Evolutionary conservation across 2,329 filamentous ascomycete species (phyloP).

Genomic region (Aspergillus quadricinctus): DNA sequence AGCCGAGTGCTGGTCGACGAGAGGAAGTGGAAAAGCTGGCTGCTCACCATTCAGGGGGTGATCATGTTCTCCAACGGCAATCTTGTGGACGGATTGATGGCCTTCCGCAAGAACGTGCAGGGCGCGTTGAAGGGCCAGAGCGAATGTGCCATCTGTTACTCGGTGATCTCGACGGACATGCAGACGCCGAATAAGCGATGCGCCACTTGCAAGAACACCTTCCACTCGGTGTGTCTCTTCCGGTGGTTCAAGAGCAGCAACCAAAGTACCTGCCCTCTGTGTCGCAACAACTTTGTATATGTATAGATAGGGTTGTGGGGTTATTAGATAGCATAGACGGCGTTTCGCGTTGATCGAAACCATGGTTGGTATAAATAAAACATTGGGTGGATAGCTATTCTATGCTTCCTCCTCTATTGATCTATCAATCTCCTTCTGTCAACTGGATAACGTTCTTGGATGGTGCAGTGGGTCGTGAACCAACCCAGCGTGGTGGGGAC

Average conservation of each 20-base stretch:
- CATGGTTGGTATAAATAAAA: background rate
- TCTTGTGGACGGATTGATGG: constrained; percentile 78
- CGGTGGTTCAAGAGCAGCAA: constrained; percentile 97
- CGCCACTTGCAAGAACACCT: constrained; percentile 86
- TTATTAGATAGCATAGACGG: constrained; percentile 9
- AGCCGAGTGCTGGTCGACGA: constrained; percentile 85
- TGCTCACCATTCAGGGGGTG: constrained; percentile 81
- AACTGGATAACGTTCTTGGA: background rate
- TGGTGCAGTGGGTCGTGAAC: background rate
- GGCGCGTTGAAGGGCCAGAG: constrained; percentile 87
- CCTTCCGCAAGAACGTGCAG: constrained; percentile 82
- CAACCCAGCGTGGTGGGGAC: background rate
- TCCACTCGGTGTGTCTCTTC: constrained; percentile 85
- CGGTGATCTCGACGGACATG: constrained; percentile 82
- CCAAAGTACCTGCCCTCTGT: constrained; percentile 86
- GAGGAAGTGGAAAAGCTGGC: constrained; percentile 88
- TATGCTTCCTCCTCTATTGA: background rate
- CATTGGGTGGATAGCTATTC: background rate
- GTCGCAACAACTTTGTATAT: constrained; percentile 78
- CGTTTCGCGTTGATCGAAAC: background rate
- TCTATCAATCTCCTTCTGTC: background rate
- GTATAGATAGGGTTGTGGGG: constrained; percentile 25
- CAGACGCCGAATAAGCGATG: constrained; percentile 89
- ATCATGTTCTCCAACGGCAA: constrained; percentile 90
- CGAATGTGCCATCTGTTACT: constrained; percentile 97